A percentile compares a stretch with the other conserved stretches of the same genome.
These are phyloP conservation scores for Aspergillus ruber DNA, from an alignment of 2,329 filamentous ascomycete genomes.

Conservation along the genomic window DNA sequence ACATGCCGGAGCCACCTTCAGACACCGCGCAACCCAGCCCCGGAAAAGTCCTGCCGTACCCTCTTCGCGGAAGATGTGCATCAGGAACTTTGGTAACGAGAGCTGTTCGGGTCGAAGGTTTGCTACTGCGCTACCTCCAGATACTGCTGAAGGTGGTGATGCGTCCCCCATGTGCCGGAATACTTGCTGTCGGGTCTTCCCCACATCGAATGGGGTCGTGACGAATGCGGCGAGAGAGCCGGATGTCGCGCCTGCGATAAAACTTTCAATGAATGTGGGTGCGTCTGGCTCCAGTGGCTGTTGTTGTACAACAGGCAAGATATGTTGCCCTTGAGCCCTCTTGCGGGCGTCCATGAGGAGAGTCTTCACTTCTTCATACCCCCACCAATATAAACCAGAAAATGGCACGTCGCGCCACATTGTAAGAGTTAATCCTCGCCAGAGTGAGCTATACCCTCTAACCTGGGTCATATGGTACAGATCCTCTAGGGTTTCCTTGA, in stretches of 20 bases:
- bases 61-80: constrained; percentile 84
- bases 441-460: constrained; percentile 74
- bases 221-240: constrained; percentile 80
- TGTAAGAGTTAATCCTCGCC: constrained; percentile 83
- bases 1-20: constrained; percentile 93
- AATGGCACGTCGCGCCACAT: constrained; percentile 97
- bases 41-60: constrained; percentile 75
- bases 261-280: constrained; percentile 80
- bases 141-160: constrained; percentile 8
- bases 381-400: constrained; percentile 96
- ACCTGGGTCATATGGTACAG: constrained; percentile 70
- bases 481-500: constrained; percentile 70
- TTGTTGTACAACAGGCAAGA: constrained; percentile 13
- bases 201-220: constrained; percentile 94
- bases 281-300: constrained; percentile 64
- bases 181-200: constrained; percentile 90
- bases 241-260: constrained; percentile 74
- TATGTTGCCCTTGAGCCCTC: constrained; percentile 29
- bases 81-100: constrained; percentile 75
- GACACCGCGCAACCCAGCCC: constrained; percentile 82
- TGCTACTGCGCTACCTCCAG: constrained; percentile 7
- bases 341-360: constrained; percentile 62
- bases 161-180: constrained; percentile 54
- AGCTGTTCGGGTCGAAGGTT: constrained; percentile 59
- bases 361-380: constrained; percentile 79